A percentile compares a stretch with the other conserved stretches of the same genome.
These are phyloP conservation scores for Aphanomyces stellatus DNA, from an alignment of 352 stramenopile genomes.

Conservation along the genomic window DNA sequence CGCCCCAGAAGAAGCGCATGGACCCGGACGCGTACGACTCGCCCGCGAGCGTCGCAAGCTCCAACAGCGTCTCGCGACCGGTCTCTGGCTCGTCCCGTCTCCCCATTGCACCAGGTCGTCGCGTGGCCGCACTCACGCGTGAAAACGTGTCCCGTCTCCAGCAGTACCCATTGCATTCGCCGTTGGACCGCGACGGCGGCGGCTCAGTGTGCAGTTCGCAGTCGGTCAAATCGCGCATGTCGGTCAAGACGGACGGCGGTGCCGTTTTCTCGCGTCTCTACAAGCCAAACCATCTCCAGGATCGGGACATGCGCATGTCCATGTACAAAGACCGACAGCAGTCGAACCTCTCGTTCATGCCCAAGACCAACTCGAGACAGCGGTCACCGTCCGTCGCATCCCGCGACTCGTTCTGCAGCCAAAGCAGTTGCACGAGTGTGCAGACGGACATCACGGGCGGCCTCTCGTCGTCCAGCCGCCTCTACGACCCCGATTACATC, in stretches of 20 bases:
- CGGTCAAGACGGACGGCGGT: conserved; percentile 63
- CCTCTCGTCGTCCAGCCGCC: conserved; percentile 57
- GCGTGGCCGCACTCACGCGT: conserved; percentile 55
- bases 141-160: conserved; percentile 69
- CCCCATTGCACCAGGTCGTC: conserved; percentile 5
- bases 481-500: conserved; percentile 82
- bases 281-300: conserved; percentile 78
- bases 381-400: conserved; percentile 41
- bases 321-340: conserved; percentile 40
- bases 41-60: neutral
- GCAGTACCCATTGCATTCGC: conserved; percentile 32
- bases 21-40: neutral
- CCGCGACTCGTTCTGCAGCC: conserved; percentile 49
- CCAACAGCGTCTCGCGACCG: neutral
- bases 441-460: conserved; percentile 53
- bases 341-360: conserved; percentile 51
- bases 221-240: conserved; percentile 44
- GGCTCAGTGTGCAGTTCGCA: conserved; percentile 58
- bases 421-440: conserved; percentile 48
- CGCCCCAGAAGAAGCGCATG: neutral
- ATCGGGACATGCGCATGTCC: conserved; percentile 32
- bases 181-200: conserved; percentile 28
- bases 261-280: conserved; percentile 77
- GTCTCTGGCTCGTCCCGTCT: conserved; percentile 7
- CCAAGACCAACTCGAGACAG: conserved; percentile 37